A percentile compares a stretch with the other conserved stretches of the same genome.
These are phyloP conservation scores for Pythium volutum DNA, from an alignment of 352 stramenopile genomes.

Conservation along the genomic window DNA sequence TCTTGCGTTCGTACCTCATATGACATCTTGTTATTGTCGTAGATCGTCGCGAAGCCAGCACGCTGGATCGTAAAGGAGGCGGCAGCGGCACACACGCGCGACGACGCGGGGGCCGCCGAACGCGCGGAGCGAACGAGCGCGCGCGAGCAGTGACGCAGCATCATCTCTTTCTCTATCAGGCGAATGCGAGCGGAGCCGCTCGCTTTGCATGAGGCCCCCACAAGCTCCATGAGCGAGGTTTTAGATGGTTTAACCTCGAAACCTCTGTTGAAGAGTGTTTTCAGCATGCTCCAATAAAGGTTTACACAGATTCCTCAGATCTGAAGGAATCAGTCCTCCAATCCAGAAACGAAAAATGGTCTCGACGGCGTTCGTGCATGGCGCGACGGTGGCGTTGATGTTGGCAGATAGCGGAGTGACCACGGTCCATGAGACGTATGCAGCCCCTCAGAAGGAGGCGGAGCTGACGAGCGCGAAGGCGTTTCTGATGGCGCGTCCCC, in stretches of 20 bases:
- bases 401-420: background rate
- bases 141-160: slow-evolving; percentile 49
- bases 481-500: slow-evolving; percentile 45
- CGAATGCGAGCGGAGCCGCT: slow-evolving; percentile 15
- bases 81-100: slow-evolving; percentile 13
- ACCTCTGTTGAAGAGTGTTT: slow-evolving; percentile 5
- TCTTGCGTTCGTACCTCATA: slow-evolving; percentile 50
- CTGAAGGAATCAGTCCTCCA: background rate
- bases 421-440: background rate
- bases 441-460: background rate
- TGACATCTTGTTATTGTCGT: slow-evolving; percentile 53
- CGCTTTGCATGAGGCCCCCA: slow-evolving; percentile 1
- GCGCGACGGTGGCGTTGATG: slow-evolving; percentile 1
- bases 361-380: slow-evolving; percentile 15
- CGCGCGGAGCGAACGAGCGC: slow-evolving; percentile 29
- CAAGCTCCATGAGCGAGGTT: slow-evolving; percentile 12
- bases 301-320: slow-evolving; percentile 3
- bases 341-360: slow-evolving; percentile 6
- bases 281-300: slow-evolving; percentile 1
- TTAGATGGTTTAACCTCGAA: slow-evolving; percentile 19
- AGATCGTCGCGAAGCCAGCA: slow-evolving; percentile 61
- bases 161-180: slow-evolving; percentile 13
- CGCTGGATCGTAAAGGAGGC: slow-evolving; percentile 10
- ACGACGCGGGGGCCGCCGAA: slow-evolving; percentile 5
- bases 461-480: slow-evolving; percentile 37